Evolutionary conservation across 192 early-diverging fungal species (phyloP), one percentile per base, ranked within the genome.

Genomic region (Geranomyces variabilis): DNA sequence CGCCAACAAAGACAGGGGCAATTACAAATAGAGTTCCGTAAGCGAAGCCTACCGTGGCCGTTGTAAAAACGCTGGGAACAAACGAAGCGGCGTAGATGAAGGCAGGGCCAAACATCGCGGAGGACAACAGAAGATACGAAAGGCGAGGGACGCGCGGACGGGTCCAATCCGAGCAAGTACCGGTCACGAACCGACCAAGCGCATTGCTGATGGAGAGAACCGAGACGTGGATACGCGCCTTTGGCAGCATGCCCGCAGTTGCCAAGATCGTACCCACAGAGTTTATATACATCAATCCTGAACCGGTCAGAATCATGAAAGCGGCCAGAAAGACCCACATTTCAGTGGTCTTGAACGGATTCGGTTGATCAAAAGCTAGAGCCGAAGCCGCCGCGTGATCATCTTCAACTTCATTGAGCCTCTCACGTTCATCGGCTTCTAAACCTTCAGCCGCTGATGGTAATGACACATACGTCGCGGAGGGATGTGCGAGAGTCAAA

Each of bases 281-380:
- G 77, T 81, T 83, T 63, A 83, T 79, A 72, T 79, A 78, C 77
- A 81, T 81, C 30, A 83, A 75, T 9, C 82, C 82, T 8, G 77
- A 53, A 14, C 82, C 82, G 49, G 68, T 62, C 6, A 79, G 43
- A 7, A 74, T 17, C n/a, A 67, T 29, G 44, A 83, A 77, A 0
- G 73, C 67, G 24, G 48, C 17, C 31, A 80, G 75, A 2, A 83
- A 70, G 49, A 78, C 36, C 68, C 73, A 80, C 19, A 76, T 79
- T 48, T 83, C 81, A 3, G 59, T 22, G 21, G 59, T 46, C 6
- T 17, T 17, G 53, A 78, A 81, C 7, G 76, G 17, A 21, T 8
- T 60, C 33, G 67, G 67, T 33, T 56, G 67, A 7, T 8, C 19
- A 30, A 47, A 47, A 17, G 13, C 43, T 14, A 44, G 14, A 17